Percentiles rank a stretch among this genome's conserved stretches.
phyloP scores from a whole-genome alignment of 2,329 filamentous ascomycete genomes.

The Pseudogymnoascus sp. region DNA sequence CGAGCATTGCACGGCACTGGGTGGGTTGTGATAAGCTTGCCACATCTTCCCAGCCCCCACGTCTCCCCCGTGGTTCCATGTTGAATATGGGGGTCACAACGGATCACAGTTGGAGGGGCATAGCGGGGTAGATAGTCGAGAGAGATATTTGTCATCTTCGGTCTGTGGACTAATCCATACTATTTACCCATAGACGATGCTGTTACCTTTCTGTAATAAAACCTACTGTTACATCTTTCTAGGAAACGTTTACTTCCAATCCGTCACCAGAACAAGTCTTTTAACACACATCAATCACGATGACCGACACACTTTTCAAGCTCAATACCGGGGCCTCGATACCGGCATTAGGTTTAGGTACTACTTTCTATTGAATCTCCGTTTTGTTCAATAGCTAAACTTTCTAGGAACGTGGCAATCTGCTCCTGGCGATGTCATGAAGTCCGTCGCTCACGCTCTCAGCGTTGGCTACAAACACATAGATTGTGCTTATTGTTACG shows the following conservation, averaged over 20 bases:
- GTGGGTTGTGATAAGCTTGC: not conserved
- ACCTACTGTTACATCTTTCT: not conserved
- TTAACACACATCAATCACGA: not conserved
- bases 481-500: slow-evolving; percentile 61
- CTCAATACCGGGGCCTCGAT: slow-evolving; percentile 31
- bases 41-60: not conserved
- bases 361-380: not conserved
- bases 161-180: not conserved
- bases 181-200: not conserved
- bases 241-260: not conserved
- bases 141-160: not conserved
- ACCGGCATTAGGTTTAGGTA: slow-evolving; percentile 34
- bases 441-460: slow-evolving; percentile 32
- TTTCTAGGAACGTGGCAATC: slow-evolving; percentile 13
- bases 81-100: not conserved
- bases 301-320: slow-evolving; percentile 19
- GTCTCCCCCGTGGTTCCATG: not conserved
- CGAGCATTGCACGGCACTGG: not conserved
- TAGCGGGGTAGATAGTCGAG: not conserved
- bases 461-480: slow-evolving; percentile 45
- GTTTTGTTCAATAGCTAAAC: not conserved
- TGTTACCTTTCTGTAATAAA: not conserved
- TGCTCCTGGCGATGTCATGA: slow-evolving; percentile 34
- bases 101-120: not conserved
- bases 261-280: not conserved